Evolutionary conservation across 2,329 filamentous ascomycete species (phyloP), one percentile per base, ranked within the genome.

Genomic region (Karstenula rhodostoma): DNA sequence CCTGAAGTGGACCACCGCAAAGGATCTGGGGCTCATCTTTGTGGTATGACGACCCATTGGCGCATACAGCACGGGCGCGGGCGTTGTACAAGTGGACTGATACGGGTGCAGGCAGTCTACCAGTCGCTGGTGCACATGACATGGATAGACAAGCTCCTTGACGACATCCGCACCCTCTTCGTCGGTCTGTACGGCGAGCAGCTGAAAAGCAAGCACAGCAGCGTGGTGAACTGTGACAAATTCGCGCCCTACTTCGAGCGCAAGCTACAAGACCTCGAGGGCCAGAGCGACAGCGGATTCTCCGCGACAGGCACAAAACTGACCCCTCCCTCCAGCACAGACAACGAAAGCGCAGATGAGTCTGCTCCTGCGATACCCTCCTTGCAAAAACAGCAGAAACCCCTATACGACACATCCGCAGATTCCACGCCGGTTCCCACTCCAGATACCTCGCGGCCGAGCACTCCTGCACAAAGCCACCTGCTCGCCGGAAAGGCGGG

Each of bases 221-320:
- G 91, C 56, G 84, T 91, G 23, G 84, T 95, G 59, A 87, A 94
- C 74, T 97, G 93, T 80, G 77, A 83, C 55, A 76, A 70, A 50
- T 99, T 99, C 75, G 93, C 96, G 74, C 86, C 90, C 69, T 98
- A 97, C 79, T 99, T 98, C 77, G 92, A 98, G 75, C 91, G 96
- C 73, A 93, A 98, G 79, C 83, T 98, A 63, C 86, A 88, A 66
- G 92, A 97, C 76, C 84, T 99, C 22, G 93, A 89, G 73, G 86
- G 85, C 64, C 82, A 83, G 27, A 84, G 81, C 56, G 73, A 74
- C 58, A 71, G 69, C 29, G 61, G 70, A 35, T 52, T 57, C n/a
- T 65, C 66, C 6, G 61, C 73, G 5, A 68, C 78, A 42, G 73
- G 74, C 57, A 73, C 77, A 51, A 83, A 87, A 62, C 81, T 87